phyloP scores from a whole-genome alignment of 495 filamentous ascomycete species.

The Tuber borchii region DNA sequence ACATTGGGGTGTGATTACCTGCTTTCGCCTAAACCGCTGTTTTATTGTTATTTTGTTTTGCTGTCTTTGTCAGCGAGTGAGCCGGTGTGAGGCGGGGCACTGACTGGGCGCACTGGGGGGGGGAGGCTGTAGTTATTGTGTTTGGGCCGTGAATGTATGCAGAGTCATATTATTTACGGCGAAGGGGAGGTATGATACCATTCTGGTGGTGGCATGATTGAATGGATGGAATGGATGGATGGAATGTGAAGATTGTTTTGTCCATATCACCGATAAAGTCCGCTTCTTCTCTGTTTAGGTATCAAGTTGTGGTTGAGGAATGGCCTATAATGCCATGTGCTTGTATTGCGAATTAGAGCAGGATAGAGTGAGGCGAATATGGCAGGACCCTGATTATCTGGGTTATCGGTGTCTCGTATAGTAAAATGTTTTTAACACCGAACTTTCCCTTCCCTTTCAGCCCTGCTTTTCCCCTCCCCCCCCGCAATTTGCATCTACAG shows the following conservation, averaged over 20 bases:
- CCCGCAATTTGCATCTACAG: neutral
- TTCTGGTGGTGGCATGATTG: neutral
- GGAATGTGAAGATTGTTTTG: neutral
- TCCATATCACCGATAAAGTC: neutral
- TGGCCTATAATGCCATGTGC: neutral
- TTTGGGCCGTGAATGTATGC: neutral
- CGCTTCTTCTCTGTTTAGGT: neutral
- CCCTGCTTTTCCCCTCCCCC: too few relatives aligned
- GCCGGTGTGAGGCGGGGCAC: neutral
- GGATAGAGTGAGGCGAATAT: neutral
- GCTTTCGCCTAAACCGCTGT: neutral
- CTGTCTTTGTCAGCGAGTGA: constrained; percentile 3
- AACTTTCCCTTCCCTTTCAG: neutral
- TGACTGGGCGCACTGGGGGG: neutral
- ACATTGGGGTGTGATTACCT: neutral
- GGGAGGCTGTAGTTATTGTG: neutral
- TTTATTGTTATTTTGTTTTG: neutral
- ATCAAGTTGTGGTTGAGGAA: neutral
- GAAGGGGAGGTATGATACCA: too few relatives aligned
- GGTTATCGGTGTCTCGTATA: neutral
- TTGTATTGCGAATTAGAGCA: neutral
- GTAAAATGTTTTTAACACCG: neutral
- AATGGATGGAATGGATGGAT: neutral
- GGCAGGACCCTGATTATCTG: neutral
- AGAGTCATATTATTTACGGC: neutral